Conservation (phyloP, 2,329 filamentous ascomycete species). For the Colletotrichum horii region DNA sequence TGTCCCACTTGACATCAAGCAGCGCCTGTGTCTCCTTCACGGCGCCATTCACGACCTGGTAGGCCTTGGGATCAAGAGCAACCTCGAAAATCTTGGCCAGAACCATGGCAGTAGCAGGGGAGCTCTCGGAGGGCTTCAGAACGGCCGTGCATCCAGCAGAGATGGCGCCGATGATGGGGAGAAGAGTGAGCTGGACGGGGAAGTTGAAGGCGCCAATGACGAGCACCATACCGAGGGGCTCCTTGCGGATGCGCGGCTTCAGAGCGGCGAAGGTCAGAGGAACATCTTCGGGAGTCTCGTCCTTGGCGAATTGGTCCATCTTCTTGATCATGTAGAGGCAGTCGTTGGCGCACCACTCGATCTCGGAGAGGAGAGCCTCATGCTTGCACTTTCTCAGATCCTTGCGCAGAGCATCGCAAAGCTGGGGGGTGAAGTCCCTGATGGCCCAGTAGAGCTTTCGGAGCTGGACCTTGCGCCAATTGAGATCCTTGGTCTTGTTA, state of each 20-base stretch:
- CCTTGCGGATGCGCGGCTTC: constrained; percentile 80
- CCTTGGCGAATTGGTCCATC: constrained; percentile 81
- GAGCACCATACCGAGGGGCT: constrained; percentile 82
- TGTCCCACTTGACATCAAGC: constrained; percentile 92
- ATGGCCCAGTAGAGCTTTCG: constrained; percentile 95
- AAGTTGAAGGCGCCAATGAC: constrained; percentile 96
- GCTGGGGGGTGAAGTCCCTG: constrained; percentile 75
- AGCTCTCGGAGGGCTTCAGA: constrained; percentile 87
- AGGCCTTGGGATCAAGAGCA: constrained; percentile 78
- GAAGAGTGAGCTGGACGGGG: constrained; percentile 80
- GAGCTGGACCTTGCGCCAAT: constrained; percentile 84
- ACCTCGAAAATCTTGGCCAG: constrained; percentile 79
- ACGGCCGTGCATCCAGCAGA: constrained; percentile 89
- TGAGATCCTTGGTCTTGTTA: constrained; percentile 81
- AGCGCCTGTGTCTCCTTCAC: constrained; percentile 81
- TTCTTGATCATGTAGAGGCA: constrained; percentile 80
- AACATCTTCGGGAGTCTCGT: constrained; percentile 77
- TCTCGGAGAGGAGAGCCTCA: constrained; percentile 77
- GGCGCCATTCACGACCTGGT: constrained; percentile 79
- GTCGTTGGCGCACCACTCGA: constrained; percentile 81
- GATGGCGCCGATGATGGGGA: constrained; percentile 87
- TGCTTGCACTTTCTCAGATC: constrained; percentile 81
- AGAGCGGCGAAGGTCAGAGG: constrained; percentile 71
- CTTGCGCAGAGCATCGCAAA: constrained; percentile 75
- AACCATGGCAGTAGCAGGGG: constrained; percentile 77